Evolutionary conservation across 2,329 filamentous ascomycete species (phyloP), one percentile per base, ranked within the genome.

Genomic region (Ophiostoma tasmaniense): DNA sequence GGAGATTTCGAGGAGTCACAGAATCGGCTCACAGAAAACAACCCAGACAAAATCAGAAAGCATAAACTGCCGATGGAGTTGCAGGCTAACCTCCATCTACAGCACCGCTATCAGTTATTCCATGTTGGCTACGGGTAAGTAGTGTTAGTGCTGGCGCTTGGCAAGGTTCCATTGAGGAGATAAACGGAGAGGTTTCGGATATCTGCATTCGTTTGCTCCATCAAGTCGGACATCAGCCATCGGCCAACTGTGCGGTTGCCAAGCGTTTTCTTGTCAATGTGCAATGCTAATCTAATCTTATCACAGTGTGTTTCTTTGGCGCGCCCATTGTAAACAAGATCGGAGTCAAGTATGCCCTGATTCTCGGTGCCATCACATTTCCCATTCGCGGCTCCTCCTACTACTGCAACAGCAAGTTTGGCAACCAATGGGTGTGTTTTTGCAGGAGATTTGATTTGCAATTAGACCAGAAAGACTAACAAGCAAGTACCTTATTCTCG

Each of bases 401-500:
- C 22, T 55, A 55, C 50, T 55, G 50, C 50, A 55, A 55, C 50
- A 55, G 50, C 50, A 55, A 55, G n/a, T 55, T 55, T 55, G 50
- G 50, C n/a, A 55, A 55, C 22, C 50, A 55, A 28, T 55, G 50
- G 50, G 50, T 55, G 25, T 55, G 22, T 55, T 55, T 52, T 4
- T 25, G 50, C n/a, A 55, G 20, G 2, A 22, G 20, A 7, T n/a
- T 4, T 3, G 17, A 6, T 52, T 14, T 2, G 13, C 8, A 8
- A 20, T 14, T 13, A n/a, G 17, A 14, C 17, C n/a, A n/a, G n/a
- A 22, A 52, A n/a, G 22, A 22, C 50, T 55, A 55, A 55, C 17
- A 25, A 17, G 2, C 22, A 22, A 55, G 50, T 55, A 55, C 22
- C 50, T 55, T 25, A 55, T 55, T 55, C 50, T 55, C 25, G 50